These are phyloP conservation scores for Hypsizygus marmoreus DNA, from an alignment of 768 basidiomycete genomes.

Conservation along the genomic window DNA sequence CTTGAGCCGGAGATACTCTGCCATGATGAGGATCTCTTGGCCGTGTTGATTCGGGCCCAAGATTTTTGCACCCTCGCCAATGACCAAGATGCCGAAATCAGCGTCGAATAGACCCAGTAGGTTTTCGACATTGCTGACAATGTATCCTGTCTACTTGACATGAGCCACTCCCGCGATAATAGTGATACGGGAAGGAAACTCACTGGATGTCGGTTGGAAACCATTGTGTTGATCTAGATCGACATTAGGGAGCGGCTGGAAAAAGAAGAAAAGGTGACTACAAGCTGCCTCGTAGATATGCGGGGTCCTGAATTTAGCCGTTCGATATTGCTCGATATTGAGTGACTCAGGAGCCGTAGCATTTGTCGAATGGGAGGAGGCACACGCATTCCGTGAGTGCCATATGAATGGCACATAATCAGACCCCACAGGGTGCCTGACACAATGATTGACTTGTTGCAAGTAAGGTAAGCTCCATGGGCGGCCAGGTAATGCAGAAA, in stretches of 20 bases:
- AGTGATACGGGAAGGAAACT: too few relatives aligned
- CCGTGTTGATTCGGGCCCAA: conserved; percentile 70
- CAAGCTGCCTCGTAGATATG: conserved; percentile 74
- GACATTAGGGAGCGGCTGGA: conserved; percentile 4
- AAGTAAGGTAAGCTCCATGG: conserved; percentile 5
- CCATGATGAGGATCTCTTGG: conserved; percentile 76
- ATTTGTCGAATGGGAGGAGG: conserved; percentile 85
- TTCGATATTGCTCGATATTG: conserved; percentile 80
- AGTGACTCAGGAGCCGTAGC: conserved; percentile 78
- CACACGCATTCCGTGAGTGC: conserved; percentile 76
- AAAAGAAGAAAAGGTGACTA: conserved; percentile 32
- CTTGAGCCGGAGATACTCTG: conserved; percentile 77
- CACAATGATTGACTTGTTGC: conserved; percentile 69
- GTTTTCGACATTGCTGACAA: conserved; percentile 81
- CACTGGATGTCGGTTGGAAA: conserved; percentile 64
- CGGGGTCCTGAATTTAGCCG: conserved; percentile 76
- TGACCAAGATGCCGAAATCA: conserved; percentile 70
- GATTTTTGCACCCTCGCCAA: conserved; percentile 73
- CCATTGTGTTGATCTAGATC: conserved; percentile 67
- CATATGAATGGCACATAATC: conserved; percentile 78
- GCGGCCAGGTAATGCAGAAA: background rate
- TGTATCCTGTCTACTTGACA: conserved; percentile 58
- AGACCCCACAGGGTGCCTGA: conserved; percentile 85
- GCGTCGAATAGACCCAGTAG: conserved; percentile 77
- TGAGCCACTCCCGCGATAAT: too few relatives aligned